Evolutionary conservation across 257 asterid species (phyloP).

Genomic region (Paraleonurus japonicus): DNA sequence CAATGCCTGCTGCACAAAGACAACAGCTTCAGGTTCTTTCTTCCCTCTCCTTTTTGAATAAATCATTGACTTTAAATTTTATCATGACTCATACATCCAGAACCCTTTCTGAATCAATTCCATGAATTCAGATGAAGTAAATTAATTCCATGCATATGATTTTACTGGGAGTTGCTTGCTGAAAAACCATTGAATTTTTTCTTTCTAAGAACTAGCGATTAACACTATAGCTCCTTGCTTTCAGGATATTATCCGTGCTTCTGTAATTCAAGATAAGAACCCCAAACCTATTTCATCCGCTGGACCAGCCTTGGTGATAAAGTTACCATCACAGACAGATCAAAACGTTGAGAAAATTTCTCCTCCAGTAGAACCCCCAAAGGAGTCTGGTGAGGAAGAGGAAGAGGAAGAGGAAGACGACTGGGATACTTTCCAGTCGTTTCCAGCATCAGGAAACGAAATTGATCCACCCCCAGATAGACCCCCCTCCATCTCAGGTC

Average conservation of each 20-base stretch:
- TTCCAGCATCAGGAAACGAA: conserved; percentile 68
- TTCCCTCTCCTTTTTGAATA: conserved; percentile 8
- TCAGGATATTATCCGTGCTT: conserved; percentile 91
- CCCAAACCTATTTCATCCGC: conserved; percentile 44
- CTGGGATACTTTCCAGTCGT: conserved; percentile 98
- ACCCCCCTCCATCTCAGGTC: conserved; percentile 32
- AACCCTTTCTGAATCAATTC: conserved; percentile 11
- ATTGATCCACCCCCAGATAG: conserved; percentile 41
- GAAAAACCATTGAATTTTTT: neutral
- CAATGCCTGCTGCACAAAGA: conserved; percentile 73
- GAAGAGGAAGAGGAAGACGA: conserved; percentile 53
- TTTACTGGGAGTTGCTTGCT: conserved; percentile 8
- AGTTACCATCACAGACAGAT: conserved; percentile 60
- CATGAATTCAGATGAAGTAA: neutral
- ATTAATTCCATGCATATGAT: neutral
- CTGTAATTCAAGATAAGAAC: conserved; percentile 69
- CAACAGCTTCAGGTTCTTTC: conserved; percentile 88
- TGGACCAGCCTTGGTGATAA: conserved; percentile 60
- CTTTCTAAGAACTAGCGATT: neutral
- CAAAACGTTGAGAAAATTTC: conserved; percentile 35
- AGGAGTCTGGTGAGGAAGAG: conserved; percentile 37
- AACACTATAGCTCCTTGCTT: conserved; percentile 26
- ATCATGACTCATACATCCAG: neutral
- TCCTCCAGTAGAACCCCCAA: conserved; percentile 39
- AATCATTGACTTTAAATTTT: neutral